Base-by-base conservation (phyloP, 805 yeast species). In the Hanseniaspora thailandica region DNA sequence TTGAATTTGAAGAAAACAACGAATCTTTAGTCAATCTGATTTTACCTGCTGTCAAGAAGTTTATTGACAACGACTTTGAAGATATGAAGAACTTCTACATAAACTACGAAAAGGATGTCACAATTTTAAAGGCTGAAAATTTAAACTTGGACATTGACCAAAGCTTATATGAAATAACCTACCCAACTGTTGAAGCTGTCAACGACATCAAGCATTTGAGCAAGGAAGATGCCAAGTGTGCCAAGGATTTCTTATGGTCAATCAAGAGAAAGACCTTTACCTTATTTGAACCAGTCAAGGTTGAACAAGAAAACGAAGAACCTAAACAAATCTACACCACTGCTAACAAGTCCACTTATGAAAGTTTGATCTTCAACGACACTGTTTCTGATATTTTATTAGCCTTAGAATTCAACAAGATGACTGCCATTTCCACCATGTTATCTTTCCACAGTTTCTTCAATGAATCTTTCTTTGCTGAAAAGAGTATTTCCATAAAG, bases 401-500 rank as follows among this genome's bases (percentile, higher is more conserved):
- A 56, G 80, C 83, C 59, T 70, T 90, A 70, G 95, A 89, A 58
- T 93, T 86, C 72, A 93, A 93, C 69, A 82, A 95, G 62, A 79
- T 78, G 45, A 93, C 86, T 58, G 94, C 86, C 9, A 81, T 95
- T 0, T 80, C 85, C 57, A 96, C 88, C 65, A 75, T 93, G 43
- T 75, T 86, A 30, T 77, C 82, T 6, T 68, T 93, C 53, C 88
- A 84, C 61, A 65, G 77, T 52, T 89, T 80, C 61, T 88, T 88
- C 71, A 74, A 77, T 57, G 73, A 78, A 10, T 76, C 76, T 38
- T 61, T 74, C n/a, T 84, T 85, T 66, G 77, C 86, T 1, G 75
- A 76, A 41, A 78, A 93, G 1, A 95, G 94, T 35, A 76, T 83
- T 3, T 77, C 94, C 0, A 74, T 88, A 55, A 96, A 88, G 59